phyloP scores from a whole-genome alignment of 768 basidiomycete genomes.

The Collybia sordida region DNA sequence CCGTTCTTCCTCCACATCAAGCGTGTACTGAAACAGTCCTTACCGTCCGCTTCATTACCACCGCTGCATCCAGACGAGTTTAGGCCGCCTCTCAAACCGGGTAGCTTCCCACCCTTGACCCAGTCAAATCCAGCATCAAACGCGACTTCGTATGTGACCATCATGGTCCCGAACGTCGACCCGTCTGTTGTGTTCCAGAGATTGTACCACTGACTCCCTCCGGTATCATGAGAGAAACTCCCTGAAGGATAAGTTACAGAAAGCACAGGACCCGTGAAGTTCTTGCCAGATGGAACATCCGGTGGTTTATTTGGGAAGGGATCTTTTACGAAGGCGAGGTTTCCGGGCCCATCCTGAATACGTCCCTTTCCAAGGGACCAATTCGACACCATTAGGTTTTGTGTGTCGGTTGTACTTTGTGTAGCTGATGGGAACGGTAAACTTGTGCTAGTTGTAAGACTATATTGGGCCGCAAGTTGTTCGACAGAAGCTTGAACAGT shows the following conservation, averaged over 20 bases:
- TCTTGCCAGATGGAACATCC: conserved; percentile 23
- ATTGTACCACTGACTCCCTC: conserved; percentile 68
- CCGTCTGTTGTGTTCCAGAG: conserved; percentile 65
- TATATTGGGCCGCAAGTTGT: conserved; percentile 48
- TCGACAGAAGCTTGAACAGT: conserved; percentile 29
- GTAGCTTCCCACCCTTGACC: conserved; percentile 77
- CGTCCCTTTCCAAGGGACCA: conserved; percentile 65
- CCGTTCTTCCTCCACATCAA: conserved; percentile 75
- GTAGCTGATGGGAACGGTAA: conserved; percentile 68
- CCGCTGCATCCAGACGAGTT: conserved; percentile 67
- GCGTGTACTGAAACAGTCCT: conserved; percentile 70
- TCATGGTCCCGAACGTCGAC: conserved; percentile 61
- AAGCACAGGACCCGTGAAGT: conserved; percentile 44
- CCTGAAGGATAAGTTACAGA: conserved; percentile 64
- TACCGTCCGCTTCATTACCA: conserved; percentile 60
- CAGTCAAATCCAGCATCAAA: conserved; percentile 67
- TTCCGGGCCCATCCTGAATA: conserved; percentile 54
- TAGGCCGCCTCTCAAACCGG: conserved; percentile 71
- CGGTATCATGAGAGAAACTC: conserved; percentile 56
- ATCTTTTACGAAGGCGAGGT: conserved; percentile 65
- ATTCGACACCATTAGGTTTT: conserved; percentile 46
- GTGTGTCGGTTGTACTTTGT: conserved; percentile 46
- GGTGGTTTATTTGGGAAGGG: conserved; percentile 57
- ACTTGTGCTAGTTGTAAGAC: conserved; percentile 57
- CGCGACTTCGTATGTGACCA: conserved; percentile 73